Base-by-base conservation (phyloP, 2,329 filamentous ascomycete species). In the Raffaelea arxii region DNA sequence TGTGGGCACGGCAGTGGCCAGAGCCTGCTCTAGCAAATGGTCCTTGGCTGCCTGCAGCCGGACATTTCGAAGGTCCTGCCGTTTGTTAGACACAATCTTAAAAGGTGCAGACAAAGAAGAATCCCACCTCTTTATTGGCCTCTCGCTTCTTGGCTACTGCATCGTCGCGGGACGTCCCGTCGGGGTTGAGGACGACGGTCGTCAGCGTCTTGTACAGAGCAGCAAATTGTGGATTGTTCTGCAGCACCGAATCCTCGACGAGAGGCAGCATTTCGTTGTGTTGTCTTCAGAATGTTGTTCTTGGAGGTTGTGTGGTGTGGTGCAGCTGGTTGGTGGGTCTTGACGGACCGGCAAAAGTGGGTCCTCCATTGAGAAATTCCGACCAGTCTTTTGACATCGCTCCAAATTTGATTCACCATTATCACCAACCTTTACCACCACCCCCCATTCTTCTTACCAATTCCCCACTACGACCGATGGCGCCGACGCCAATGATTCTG, bases 151-250 rank as follows among this genome's bases (percentile, higher is more conserved):
- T 71, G 16, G 67, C 67, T 2, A 65, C 62, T n/a, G 67, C 62
- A 53, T 72, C 67, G n/a, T 68, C 62, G n/a, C 41, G 37, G 11
- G 41, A 43, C 35, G 78, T 77, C 2, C 74, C 77, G 59, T 81
- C 74, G 0, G 70, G 60, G 52, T 78, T 77, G 5, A 83, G 67
- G 23, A 80, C 59, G 2, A 65, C 65, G 2, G 67, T 71, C 6
- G 72, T 75, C 40, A 83, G 64, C 12, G 67, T 74, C 16, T 62
- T 66, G 59, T 82, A 77, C 5, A 83, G 67, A 27, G 67, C 65
- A n/a, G 74, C 72, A 54, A 82, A 83, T 21, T 75, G 69, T 0
- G 78, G 78, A 51, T 82, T 82, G 48, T 65, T 68, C 44, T 69
- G 60, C 1, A 83, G 59, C 18, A 82, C 63, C 0, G 67, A 54